A percentile compares a stretch with the other conserved stretches of the same genome.
Evolutionary conservation across 345 rosid genomes (phyloP).

Genomic region (Durio zibethinus): DNA sequence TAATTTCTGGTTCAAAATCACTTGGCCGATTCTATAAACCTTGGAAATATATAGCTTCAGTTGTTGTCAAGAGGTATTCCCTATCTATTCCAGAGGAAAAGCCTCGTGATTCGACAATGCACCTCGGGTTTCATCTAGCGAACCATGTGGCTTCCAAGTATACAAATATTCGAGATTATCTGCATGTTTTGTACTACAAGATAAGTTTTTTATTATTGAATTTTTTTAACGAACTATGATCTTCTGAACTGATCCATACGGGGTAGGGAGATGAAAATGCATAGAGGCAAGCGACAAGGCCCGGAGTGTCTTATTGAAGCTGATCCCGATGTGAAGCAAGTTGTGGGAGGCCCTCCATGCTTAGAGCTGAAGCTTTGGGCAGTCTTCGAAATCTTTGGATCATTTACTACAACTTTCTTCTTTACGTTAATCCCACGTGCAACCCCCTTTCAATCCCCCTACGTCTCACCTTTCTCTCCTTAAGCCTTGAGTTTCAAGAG

Average conservation of each 20-base stretch:
- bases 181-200: neutral
- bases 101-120: neutral
- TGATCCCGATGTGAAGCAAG: slow-evolving; percentile 35
- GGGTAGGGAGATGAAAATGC: neutral
- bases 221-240: neutral
- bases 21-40: neutral
- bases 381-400: slow-evolving; percentile 22
- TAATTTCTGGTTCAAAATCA: neutral
- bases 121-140: neutral
- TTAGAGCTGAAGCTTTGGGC: slow-evolving; percentile 23
- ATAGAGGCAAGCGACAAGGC: neutral
- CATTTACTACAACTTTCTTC: slow-evolving; percentile 27
- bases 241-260: neutral
- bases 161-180: neutral
- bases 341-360: slow-evolving; percentile 14
- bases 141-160: slow-evolving; percentile 2
- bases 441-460: slow-evolving; percentile 14
- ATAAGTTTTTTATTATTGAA: neutral
- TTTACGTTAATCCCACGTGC: slow-evolving; percentile 32
- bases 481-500: slow-evolving; percentile 17
- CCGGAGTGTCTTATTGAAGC: slow-evolving; percentile 37
- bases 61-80: neutral
- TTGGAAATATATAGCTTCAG: neutral
- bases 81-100: neutral
- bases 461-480: slow-evolving; percentile 1